Evolutionary conservation across 192 early-diverging fungal species (phyloP), one percentile per base, ranked within the genome.

Genomic region (Backusella tarrabulga): DNA sequence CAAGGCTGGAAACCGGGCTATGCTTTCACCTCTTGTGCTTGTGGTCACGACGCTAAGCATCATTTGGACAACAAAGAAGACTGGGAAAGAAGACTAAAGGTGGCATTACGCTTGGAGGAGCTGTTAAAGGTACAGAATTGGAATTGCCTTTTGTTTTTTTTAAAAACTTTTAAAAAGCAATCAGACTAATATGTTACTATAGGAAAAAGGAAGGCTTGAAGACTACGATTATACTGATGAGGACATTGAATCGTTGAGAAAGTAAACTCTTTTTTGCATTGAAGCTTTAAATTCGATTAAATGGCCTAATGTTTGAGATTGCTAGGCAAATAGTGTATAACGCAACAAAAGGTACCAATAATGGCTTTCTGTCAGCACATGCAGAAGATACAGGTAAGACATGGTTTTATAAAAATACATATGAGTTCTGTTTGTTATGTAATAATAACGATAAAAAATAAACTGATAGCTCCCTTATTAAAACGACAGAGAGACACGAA

Each of bases 31-130:
- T 34, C 42, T 29, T 89, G 88, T 74, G 75, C 71, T 8, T 89
- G 88, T 74, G 83, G 83, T 1, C 88, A 89, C 68, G 80, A 80
- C 21, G 68, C 87, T 7, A 79, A 81, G 35, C 35, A 52, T 34
- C 88, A 89, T 80, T 84, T 86, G 6, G 87, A 81, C 34, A 73
- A 76, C 71, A 77, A 83, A 40, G 77, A 86, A 32, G 88, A 88
- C n/a, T 83, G 84, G 68, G 74, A 79, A 2, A 54, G 84, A 74
- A 75, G 88, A 36, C 54, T 89, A 12, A 81, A 82, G 67, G 84
- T 87, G 4, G 88, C 88, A 9, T 79, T 81, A n/a, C 81, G 82
- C 35, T 84, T 87, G 19, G 82, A 88, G 54, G 83, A 88, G 54
- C 54, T 84, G 26, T 80, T 87, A 46, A 83, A 89, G 80, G 84